Percentiles rank a stretch among this genome's conserved stretches.
These are phyloP conservation scores for Juncus effusus DNA, from an alignment of 176 grass and related monocot species.

Conservation along the genomic window DNA sequence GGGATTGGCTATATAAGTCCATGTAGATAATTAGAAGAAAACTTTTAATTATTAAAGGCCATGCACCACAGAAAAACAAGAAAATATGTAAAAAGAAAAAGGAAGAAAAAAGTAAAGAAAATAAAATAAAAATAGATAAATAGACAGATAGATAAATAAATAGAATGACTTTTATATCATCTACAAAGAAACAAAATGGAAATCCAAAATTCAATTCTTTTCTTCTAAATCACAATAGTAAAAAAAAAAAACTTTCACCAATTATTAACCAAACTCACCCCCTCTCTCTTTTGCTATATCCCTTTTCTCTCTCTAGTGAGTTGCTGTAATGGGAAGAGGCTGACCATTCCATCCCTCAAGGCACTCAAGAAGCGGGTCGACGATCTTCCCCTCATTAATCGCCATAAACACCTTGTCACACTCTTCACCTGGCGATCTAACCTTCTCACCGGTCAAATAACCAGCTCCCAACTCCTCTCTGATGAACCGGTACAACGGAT, in stretches of 20 bases:
- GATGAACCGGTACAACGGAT: constrained; percentile 66
- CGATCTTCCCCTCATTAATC: constrained; percentile 66
- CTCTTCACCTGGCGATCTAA: constrained; percentile 64
- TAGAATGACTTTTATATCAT: too few species aligned
- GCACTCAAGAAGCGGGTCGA: constrained; percentile 76
- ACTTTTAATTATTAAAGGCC: too few species aligned
- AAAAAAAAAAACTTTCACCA: constrained; percentile 16
- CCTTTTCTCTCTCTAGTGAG: too few species aligned
- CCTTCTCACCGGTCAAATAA: constrained; percentile 82
- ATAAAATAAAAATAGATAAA: too few species aligned
- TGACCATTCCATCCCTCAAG: constrained; percentile 78
- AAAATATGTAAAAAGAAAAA: too few species aligned
- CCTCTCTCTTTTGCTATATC: constrained; percentile 21
- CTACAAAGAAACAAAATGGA: too few species aligned
- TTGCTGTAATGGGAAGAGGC: constrained; percentile 51
- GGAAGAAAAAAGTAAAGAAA: too few species aligned
- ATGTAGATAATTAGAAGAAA: too few species aligned
- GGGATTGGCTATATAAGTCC: too few species aligned
- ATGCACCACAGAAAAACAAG: too few species aligned
- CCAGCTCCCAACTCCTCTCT: constrained; percentile 55
- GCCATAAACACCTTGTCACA: constrained; percentile 75
- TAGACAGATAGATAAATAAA: too few species aligned
- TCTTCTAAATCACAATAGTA: not conserved
- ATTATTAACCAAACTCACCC: constrained; percentile 23
- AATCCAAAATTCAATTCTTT: too few species aligned